Evolutionary conservation across 106 monocot genomes (phyloP), one percentile per base, ranked within the genome.

Genomic region (Dactylorhiza incarnata): DNA sequence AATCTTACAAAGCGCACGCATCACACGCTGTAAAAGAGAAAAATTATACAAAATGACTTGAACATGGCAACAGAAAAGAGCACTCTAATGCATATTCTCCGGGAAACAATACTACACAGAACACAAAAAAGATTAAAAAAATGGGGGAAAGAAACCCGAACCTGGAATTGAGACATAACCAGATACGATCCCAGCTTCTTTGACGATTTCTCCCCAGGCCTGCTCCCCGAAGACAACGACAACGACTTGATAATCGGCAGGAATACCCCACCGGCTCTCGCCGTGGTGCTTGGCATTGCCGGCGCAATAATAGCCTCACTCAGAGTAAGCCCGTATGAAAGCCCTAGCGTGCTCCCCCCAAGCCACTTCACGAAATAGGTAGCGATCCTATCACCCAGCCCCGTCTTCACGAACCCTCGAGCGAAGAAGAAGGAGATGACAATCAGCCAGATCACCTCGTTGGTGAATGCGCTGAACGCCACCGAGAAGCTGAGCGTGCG

Each of bases 361-460:
- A 96, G 78, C 93, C 88, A 96, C 74, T 93, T 96, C 45, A 97
- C 97, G 65, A 97, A 93, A 72, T 89, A 91, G 17, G 91, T 89
- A 9, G 93, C 91, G 49, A 97, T 81, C 45, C 97, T 70, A 63
- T 94, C 93, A 8, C 97, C 97, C 10, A 97, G 76, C 5, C 97
- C 93, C 9, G 97, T 94, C 87, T 97, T 97, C 13, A 97, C 93
- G 67, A 97, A 97, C 7, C 97, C 97, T 25, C 91, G 70, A 19
- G 97, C 97, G 74, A 96, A 96, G 86, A 97, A 94, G 84, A 97
- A 97, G 59, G 97, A 93, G 68, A 97, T 91, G 17, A 94, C 93
- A 66, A 94, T 97, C 26, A 97, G 79, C 97, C 97, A 97, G 72
- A 94, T 93, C 48, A 93, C 93, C 76, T 93, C 93, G 71, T 89